Conservation (phyloP, 306 rosid genomes). For the Vigna angularis region DNA sequence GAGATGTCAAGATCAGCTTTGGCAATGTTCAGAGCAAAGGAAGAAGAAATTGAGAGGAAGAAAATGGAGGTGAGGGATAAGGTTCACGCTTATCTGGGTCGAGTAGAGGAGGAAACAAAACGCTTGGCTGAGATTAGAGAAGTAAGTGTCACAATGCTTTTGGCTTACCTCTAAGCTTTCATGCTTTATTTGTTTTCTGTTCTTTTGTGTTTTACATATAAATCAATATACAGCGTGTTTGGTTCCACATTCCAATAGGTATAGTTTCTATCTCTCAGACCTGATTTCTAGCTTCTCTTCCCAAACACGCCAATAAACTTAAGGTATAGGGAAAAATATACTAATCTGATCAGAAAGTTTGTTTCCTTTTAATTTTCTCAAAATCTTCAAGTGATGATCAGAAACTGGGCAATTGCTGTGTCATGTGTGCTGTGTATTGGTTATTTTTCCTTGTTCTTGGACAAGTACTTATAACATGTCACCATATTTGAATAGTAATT, state of each 20-base stretch:
- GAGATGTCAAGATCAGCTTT: slow-evolving; percentile 83
- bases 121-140: slow-evolving; percentile 91
- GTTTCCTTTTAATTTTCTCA: slow-evolving; percentile 2
- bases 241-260: not conserved
- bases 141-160: slow-evolving; percentile 58
- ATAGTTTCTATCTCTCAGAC: not conserved
- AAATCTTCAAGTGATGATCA: not conserved
- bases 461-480: not conserved
- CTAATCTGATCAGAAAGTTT: not conserved
- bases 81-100: slow-evolving; percentile 77
- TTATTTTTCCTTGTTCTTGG: not conserved
- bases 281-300: not conserved
- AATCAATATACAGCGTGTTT: slow-evolving; percentile 8
- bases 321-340: not conserved
- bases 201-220: not conserved
- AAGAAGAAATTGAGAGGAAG: slow-evolving; percentile 92
- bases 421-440: not conserved
- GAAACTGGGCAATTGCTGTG: not conserved
- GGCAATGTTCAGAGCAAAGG: slow-evolving; percentile 75
- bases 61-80: slow-evolving; percentile 85
- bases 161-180: slow-evolving; percentile 11
- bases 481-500: not conserved
- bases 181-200: not conserved
- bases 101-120: slow-evolving; percentile 75
- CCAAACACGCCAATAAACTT: not conserved